These are phyloP conservation scores for Trichosporon inkin DNA, from an alignment of 1,284 basidiomycete genomes.

Conservation along the genomic window DNA sequence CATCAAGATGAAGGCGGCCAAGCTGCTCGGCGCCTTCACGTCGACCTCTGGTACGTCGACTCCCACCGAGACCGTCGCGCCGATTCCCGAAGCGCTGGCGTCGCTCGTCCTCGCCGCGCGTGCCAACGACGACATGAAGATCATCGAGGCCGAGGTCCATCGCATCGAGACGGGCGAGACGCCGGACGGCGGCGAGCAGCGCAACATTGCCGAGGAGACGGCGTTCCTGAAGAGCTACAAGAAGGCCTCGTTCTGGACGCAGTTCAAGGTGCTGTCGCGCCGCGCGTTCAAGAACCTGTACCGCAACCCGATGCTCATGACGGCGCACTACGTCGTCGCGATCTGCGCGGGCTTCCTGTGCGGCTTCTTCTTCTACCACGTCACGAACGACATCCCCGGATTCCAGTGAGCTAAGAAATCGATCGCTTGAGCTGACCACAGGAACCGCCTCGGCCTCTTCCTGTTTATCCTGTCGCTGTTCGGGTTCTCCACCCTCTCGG, in stretches of 20 bases:
- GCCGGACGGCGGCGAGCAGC: conserved; percentile 32
- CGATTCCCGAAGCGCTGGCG: conserved; percentile 63
- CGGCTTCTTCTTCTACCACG: conserved; percentile 51
- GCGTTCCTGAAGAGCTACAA: conserved; percentile 69
- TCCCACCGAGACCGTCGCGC: conserved; percentile 40
- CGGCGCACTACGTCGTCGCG: conserved; percentile 82
- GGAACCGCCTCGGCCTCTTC: conserved; percentile 69
- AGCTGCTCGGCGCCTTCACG: conserved; percentile 64
- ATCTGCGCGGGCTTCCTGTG: conserved; percentile 70
- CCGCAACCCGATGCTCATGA: conserved; percentile 82
- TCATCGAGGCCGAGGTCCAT: conserved; percentile 64
- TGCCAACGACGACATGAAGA: conserved; percentile 62
- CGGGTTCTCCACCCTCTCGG: conserved; percentile 91
- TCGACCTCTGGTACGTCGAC: conserved; percentile 46
- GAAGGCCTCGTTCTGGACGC: conserved; percentile 78
- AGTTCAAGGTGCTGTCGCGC: conserved; percentile 88
- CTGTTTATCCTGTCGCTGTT: conserved; percentile 94
- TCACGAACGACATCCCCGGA: conserved; percentile 81
- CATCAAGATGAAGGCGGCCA: conserved; percentile 70
- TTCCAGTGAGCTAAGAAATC: conserved; percentile 69
- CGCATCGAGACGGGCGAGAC: conserved; percentile 49
- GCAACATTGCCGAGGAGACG: conserved; percentile 57
- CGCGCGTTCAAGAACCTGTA: conserved; percentile 98
- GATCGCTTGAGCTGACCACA: conserved; percentile 15
- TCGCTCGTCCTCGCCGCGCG: conserved; percentile 70